Conservation (phyloP, 2,329 filamentous ascomycete species). For the Didymellaceae sp. region DNA sequence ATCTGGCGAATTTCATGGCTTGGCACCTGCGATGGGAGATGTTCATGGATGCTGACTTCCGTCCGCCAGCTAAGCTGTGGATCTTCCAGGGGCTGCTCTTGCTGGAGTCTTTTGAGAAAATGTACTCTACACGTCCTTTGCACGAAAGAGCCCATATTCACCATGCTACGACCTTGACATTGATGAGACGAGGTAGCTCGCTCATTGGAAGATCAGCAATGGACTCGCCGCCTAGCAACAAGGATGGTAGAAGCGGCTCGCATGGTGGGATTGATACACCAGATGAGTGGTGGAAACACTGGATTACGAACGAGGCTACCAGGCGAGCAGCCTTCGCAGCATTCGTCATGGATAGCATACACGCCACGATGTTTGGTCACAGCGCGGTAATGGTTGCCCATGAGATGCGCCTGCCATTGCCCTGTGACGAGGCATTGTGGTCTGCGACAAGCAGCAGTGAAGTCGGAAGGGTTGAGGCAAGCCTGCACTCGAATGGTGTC, state of each 20-base stretch:
- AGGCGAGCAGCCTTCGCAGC: conserved; percentile 89
- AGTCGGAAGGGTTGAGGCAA: conserved; percentile 82
- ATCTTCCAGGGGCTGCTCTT: conserved; percentile 90
- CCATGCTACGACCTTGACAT: conserved; percentile 90
- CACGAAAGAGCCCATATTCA: conserved; percentile 97
- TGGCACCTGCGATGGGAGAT: conserved; percentile 96
- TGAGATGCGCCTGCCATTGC: conserved; percentile 88
- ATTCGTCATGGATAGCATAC: conserved; percentile 93
- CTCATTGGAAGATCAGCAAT: conserved; percentile 84
- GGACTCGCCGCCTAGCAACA: conserved; percentile 80
- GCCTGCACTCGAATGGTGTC: conserved; percentile 78
- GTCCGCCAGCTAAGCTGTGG: conserved; percentile 93
- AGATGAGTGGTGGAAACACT: conserved; percentile 93
- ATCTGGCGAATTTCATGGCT: conserved; percentile 86
- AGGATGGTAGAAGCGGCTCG: conserved; percentile 63
- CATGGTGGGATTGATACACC: conserved; percentile 67
- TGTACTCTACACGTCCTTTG: conserved; percentile 89
- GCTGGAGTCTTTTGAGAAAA: conserved; percentile 94
- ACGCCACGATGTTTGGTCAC: conserved; percentile 97
- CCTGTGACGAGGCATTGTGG: conserved; percentile 93
- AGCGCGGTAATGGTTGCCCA: conserved; percentile 97
- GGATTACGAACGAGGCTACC: conserved; percentile 94
- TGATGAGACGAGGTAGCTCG: conserved; percentile 93
- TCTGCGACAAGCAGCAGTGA: conserved; percentile 86
- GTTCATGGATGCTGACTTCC: conserved; percentile 88